These are phyloP conservation scores for Penicillium sp. DNA, from an alignment of 2,329 filamentous ascomycete species.

Conservation along the genomic window DNA sequence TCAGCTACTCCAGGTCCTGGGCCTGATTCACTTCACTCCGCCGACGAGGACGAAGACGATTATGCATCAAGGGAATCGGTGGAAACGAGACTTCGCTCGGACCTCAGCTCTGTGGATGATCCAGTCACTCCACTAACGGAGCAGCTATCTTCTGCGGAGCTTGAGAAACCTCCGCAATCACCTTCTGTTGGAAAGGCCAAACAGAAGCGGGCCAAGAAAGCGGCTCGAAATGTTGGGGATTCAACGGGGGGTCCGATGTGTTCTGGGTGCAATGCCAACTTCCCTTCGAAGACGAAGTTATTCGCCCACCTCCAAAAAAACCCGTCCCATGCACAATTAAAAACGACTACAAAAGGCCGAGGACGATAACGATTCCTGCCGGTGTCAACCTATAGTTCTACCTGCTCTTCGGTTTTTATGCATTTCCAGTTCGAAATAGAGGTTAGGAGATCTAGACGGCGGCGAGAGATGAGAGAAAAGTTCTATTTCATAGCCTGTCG, in stretches of 20 bases:
- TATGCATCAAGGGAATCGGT: slow-evolving; percentile 50
- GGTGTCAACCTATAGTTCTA: background rate
- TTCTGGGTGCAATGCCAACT: slow-evolving; percentile 75
- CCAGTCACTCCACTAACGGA: slow-evolving; percentile 20
- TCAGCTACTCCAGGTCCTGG: background rate
- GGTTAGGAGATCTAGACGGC: no score
- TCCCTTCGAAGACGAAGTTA: slow-evolving; percentile 73
- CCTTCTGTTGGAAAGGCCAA: slow-evolving; percentile 57
- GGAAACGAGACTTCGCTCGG: slow-evolving; percentile 40
- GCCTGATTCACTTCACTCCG: background rate
- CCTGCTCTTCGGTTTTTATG: no score
- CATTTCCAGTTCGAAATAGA: no score
- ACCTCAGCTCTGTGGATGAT: slow-evolving; percentile 17
- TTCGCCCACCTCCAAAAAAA: slow-evolving; percentile 72
- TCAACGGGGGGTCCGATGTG: slow-evolving; percentile 64
- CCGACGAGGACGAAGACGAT: slow-evolving; percentile 41
- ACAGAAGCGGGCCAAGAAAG: slow-evolving; percentile 56
- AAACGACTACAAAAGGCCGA: background rate
- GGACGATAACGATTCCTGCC: slow-evolving; percentile 2
- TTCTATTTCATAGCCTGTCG: no score
- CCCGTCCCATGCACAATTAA: slow-evolving; percentile 64
- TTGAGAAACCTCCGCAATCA: slow-evolving; percentile 25
- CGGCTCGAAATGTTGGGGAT: slow-evolving; percentile 38
- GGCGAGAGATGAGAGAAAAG: no score
- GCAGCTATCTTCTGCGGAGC: slow-evolving; percentile 19